Base-by-base conservation (phyloP, 495 filamentous ascomycete species). In the Aspergillus ellipticus region DNA sequence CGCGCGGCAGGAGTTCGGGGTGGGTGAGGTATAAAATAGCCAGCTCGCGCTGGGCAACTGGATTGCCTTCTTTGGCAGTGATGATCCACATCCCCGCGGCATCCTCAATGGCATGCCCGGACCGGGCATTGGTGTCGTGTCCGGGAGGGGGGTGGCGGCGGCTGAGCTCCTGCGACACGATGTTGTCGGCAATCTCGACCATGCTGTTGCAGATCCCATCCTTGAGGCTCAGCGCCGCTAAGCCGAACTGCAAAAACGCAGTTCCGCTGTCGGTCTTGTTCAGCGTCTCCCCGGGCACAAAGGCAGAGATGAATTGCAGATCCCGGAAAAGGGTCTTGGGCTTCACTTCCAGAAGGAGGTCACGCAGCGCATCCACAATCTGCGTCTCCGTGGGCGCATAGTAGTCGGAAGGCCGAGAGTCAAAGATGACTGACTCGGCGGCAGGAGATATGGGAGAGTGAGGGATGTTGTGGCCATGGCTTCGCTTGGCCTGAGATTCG, bases 1-100 rank as follows among this genome's bases (percentile, higher is more conserved):
- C 88, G 11, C 90, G 84, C 29, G 89, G 89, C 3, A 98, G 82
- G 19, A 94, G 81, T 66, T 94, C 89, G 1, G 94, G 92, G 63
- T 96, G 89, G 9, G 92, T 96, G 22, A 98, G 82, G 62, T 97
- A 97, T 57, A 97, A 88, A 54, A 95, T 92, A 2, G 89, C 94
- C 19, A 98, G 82, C 71, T 98, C 94, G 51, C 94, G 86, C 68
- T 96, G 89, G n/a, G 94, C 94, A 19, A 88, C 89, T 7, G 93
- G 81, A 62, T 95, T 86, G 29, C 93, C 92, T 70, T 98, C 94
- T 72, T 91, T 93, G 9, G 94, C 94, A 6, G 92, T 92, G 66
- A 96, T 96, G 57, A 89, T 89, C 85, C 89, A 95, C 86, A 98
- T 94, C 52, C 79, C 79, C 2, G 90, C 94, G 3, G 93, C 94